Evolutionary conservation across 805 yeast genomes (phyloP).

Genomic region (Saitoella complicata): DNA sequence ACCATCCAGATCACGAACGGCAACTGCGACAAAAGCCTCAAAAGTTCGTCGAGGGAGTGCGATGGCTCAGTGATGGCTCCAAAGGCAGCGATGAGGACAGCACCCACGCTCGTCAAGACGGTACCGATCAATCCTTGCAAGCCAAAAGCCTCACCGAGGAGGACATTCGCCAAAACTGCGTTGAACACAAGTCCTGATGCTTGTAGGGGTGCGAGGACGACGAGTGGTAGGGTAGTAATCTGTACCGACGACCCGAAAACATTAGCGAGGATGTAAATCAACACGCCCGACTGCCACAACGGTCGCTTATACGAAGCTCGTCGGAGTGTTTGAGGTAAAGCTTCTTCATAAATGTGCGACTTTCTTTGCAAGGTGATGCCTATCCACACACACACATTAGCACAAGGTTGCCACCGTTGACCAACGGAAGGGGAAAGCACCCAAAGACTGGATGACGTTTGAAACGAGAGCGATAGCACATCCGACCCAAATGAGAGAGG

Average conservation of each 20-base stretch:
- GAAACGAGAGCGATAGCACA: slow-evolving; percentile 38
- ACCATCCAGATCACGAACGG: slow-evolving; percentile 45
- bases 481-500: slow-evolving; percentile 17
- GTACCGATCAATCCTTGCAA: slow-evolving; percentile 46
- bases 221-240: slow-evolving; percentile 66
- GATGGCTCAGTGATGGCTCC: slow-evolving; percentile 45
- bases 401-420: too few relatives aligned
- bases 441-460: slow-evolving; percentile 42
- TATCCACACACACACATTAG: slow-evolving; percentile 34
- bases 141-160: slow-evolving; percentile 57
- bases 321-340: slow-evolving; percentile 15
- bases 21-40: slow-evolving; percentile 26
- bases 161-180: slow-evolving; percentile 49
- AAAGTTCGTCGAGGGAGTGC: slow-evolving; percentile 32
- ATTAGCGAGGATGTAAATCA: slow-evolving; percentile 55
- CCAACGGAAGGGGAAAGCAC: background rate
- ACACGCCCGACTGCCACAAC: slow-evolving; percentile 62
- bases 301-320: slow-evolving; percentile 27
- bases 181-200: slow-evolving; percentile 82
- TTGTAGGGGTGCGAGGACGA: slow-evolving; percentile 66
- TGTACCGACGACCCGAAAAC: slow-evolving; percentile 70
- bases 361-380: slow-evolving; percentile 73
- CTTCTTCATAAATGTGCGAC: slow-evolving; percentile 41
- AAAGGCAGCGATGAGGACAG: slow-evolving; percentile 57
- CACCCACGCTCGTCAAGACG: slow-evolving; percentile 50